Base-by-base conservation (phyloP, 2,329 filamentous ascomycete species). In the Tricladium varicosporioides region DNA sequence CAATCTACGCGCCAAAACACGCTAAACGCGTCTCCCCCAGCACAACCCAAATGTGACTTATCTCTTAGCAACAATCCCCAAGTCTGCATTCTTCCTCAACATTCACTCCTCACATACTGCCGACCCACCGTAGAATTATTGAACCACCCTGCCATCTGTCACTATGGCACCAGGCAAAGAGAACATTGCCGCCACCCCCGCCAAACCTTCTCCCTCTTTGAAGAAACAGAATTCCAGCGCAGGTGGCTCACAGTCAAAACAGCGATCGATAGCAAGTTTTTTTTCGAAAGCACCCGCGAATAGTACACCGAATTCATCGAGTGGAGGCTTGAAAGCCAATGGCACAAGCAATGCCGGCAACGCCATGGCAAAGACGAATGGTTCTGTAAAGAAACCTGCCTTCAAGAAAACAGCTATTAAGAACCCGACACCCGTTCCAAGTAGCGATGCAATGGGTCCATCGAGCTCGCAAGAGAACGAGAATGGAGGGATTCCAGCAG, bases 211-310 rank as follows among this genome's bases (percentile, higher is more conserved):
- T 18, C 59, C 68, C 7, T 60, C 64, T 5, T 50, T 67, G 19
- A 69, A 70, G 58, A 71, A 68, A 55, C 63, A 69, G 50, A 60
- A 51, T 56, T 70, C 69, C n/a, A 70, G 67, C 51, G 50, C 62
- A 32, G 61, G 22, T 7, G 22, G 57, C 31, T 59, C 75, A 5
- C 72, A 72, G 60, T 85, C 85, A 68, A 85, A 83, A 67, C 86
- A 90, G 69, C 80, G 79, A 70, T 89, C 87, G 53, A 91, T 94
- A 58, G 77, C 91, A 36, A 88, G 88, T 45, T 94, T 94, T 79
- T 93, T 93, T 68, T 80, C 87, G 63, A 91, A 80, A 70, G 74
- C 79, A 59, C 63, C 74, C 51, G 63, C 69, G 74, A 78, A 13
- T 77, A 77, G 15, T 22, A 78, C 78, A 13, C 72, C 70, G 2